Conservation (phyloP, 768 basidiomycete genomes). For the Lentinula sp. region DNA sequence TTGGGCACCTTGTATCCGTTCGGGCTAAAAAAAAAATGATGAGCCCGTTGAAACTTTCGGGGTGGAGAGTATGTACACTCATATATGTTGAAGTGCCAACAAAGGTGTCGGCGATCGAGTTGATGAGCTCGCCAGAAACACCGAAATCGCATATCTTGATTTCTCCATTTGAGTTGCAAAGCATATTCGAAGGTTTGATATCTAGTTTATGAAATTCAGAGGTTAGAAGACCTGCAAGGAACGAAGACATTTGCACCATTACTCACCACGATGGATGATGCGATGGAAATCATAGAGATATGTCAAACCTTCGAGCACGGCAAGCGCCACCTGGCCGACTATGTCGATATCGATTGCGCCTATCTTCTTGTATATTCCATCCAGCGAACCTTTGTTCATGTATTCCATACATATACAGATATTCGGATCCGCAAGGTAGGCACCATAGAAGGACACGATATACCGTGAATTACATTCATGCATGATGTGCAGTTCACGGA, state of each 20-base stretch:
- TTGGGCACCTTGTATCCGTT: conserved; percentile 97
- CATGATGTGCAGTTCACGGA: conserved; percentile 98
- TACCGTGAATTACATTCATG: conserved; percentile 91
- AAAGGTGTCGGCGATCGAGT: conserved; percentile 98
- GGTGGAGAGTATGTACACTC: conserved; percentile 64
- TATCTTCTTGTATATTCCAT: conserved; percentile 93
- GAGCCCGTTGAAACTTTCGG: conserved; percentile 9
- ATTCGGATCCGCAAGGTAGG: conserved; percentile 94
- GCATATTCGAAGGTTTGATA: conserved; percentile 98
- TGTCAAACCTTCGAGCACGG: conserved; percentile 90
- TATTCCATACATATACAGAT: conserved; percentile 99
- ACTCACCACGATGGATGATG: conserved; percentile 95
- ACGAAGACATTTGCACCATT: neutral
- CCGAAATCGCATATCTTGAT: conserved; percentile 99
- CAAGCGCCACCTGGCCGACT: conserved; percentile 90
- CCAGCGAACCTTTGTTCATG: conserved; percentile 91
- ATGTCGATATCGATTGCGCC: conserved; percentile 91
- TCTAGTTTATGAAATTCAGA: conserved; percentile 45
- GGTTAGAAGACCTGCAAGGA: conserved; percentile 6
- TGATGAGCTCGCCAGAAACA: conserved; percentile 97
- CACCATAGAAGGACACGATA: conserved; percentile 97
- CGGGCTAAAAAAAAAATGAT: conserved; percentile 56
- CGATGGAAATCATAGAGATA: conserved; percentile 97
- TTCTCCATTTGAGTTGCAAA: conserved; percentile 89
- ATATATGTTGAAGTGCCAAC: conserved; percentile 99